A percentile compares a stretch with the other conserved stretches of the same genome.
These are phyloP conservation scores for Albatrellus ellisii DNA, from an alignment of 768 basidiomycete genomes.

Conservation along the genomic window DNA sequence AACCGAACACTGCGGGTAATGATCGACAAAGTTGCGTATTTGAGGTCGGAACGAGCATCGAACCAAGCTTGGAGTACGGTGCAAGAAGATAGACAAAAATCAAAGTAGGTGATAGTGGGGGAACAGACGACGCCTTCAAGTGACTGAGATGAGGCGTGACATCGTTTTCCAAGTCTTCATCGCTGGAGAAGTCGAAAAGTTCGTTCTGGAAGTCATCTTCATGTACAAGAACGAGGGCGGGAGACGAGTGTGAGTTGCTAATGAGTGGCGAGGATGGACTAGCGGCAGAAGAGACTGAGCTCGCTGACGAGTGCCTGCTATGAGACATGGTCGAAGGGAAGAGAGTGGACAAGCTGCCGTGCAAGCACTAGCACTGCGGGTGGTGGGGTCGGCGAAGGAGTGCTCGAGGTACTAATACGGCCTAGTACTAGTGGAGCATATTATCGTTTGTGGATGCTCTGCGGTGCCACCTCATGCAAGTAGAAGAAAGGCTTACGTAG, in stretches of 20 bases:
- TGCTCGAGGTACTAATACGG: too few species aligned
- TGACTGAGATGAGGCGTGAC: constrained; percentile 15
- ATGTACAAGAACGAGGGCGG: constrained; percentile 53
- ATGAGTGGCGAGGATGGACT: background rate
- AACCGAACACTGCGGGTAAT: constrained; percentile 35
- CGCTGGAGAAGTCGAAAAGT: constrained; percentile 24
- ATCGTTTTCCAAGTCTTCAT: constrained; percentile 31
- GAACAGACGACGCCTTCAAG: constrained; percentile 24
- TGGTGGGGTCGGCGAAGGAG: too few species aligned
- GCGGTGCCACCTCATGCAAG: too few species aligned
- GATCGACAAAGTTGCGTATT: constrained; percentile 34
- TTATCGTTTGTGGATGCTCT: too few species aligned
- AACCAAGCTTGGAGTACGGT: constrained; percentile 61
- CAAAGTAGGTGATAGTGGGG: constrained; percentile 41
- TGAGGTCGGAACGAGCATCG: constrained; percentile 42
- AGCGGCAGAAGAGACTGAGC: background rate
- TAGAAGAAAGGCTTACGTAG: too few species aligned
- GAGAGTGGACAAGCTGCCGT: background rate
- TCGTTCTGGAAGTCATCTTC: constrained; percentile 29
- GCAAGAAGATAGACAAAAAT: constrained; percentile 60
- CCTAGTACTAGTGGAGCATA: too few species aligned
- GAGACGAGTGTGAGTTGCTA: constrained; percentile 21
- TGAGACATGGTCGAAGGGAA: constrained; percentile 1
- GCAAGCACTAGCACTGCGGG: too few species aligned
- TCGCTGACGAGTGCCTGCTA: background rate